These are phyloP conservation scores for Alternaria postmessia DNA, from an alignment of 2,329 filamentous ascomycete genomes.

Conservation along the genomic window DNA sequence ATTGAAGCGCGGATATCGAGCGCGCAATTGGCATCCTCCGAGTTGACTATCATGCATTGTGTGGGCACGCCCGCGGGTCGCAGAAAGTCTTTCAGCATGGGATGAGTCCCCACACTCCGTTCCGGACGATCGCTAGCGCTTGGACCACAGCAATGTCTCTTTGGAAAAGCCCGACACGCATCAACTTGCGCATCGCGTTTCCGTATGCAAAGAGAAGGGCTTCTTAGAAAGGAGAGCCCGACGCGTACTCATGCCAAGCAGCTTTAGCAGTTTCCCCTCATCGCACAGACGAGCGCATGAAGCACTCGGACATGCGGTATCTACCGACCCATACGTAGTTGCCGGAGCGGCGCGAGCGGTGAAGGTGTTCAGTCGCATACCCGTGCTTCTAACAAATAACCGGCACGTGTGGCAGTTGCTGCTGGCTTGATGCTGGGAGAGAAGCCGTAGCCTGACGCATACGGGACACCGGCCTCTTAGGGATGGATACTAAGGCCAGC, in stretches of 20 bases:
- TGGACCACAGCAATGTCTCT: constrained; percentile 2
- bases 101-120: constrained; percentile 10
- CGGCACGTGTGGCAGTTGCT: constrained; percentile 8
- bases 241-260: constrained; percentile 1
- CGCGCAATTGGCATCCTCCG: constrained; percentile 14
- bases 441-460: constrained; percentile 17
- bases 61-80: constrained; percentile 9
- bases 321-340: constrained; percentile 3
- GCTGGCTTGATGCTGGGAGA: constrained; percentile 20
- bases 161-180: background rate
- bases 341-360: constrained; percentile 7
- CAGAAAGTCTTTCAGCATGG: constrained; percentile 15
- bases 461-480: constrained; percentile 20
- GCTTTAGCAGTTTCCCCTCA: background rate
- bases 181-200: background rate
- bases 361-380: background rate
- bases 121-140: constrained; percentile 16
- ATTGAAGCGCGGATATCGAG: constrained; percentile 17
- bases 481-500: constrained; percentile 14
- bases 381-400: constrained; percentile 5
- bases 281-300: constrained; percentile 7
- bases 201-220: background rate
- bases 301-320: constrained; percentile 8
- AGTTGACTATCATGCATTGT: constrained; percentile 19
- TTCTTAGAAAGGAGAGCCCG: background rate